Percentiles rank a stretch among this genome's conserved stretches.
Conservation (phyloP, 2,329 filamentous ascomycete genomes). For the Neopestalotiopsis sp. region DNA sequence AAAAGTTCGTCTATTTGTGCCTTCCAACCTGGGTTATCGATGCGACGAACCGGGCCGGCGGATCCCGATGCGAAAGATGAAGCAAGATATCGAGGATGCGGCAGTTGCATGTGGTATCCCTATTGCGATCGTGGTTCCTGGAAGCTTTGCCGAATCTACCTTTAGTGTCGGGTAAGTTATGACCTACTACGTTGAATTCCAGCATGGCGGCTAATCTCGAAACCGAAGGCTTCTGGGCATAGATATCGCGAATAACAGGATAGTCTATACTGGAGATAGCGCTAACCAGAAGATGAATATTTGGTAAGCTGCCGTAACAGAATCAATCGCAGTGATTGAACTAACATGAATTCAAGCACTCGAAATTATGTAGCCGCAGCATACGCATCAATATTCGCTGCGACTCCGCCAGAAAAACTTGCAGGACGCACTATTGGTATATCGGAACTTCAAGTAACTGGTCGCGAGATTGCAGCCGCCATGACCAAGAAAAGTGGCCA, state of each 20-base stretch:
- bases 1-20: background rate
- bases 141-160: background rate
- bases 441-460: background rate
- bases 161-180: background rate
- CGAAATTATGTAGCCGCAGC: background rate
- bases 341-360: background rate
- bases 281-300: background rate
- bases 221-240: background rate
- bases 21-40: background rate
- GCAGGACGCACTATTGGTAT: background rate
- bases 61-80: background rate
- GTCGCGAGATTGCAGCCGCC: background rate
- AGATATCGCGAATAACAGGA: background rate
- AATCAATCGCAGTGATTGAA: no score
- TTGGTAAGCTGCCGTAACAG: background rate
- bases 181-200: background rate
- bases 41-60: background rate
- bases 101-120: background rate
- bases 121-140: background rate
- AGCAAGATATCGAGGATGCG: background rate
- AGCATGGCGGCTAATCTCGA: background rate
- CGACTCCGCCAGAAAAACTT: background rate
- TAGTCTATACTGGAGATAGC: background rate
- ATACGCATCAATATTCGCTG: slow-evolving; percentile 2
- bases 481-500: background rate